These are phyloP conservation scores for Vaucheria bursata DNA, from an alignment of 352 stramenopile species.

Conservation along the genomic window DNA sequence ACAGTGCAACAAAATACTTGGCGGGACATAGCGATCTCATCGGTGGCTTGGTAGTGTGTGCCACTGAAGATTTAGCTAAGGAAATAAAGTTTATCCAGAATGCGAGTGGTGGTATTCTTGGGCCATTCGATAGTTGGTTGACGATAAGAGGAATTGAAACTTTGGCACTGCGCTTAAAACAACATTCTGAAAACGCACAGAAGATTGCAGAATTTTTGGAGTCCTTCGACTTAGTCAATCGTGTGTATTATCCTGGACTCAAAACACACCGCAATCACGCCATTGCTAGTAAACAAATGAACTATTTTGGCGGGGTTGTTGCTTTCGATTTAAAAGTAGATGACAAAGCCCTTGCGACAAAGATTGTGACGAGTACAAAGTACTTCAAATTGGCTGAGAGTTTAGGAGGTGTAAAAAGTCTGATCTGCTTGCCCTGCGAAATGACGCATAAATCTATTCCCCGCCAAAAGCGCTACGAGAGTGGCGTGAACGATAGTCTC, in stretches of 20 bases:
- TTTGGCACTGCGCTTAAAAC: conserved; percentile 63
- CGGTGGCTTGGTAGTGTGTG: conserved; percentile 74
- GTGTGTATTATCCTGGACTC: conserved; percentile 82
- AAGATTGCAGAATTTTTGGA: conserved; percentile 75
- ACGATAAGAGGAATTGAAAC: conserved; percentile 68
- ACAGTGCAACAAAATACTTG: conserved; percentile 93
- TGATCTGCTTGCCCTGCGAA: conserved; percentile 58
- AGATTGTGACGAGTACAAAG: conserved; percentile 55
- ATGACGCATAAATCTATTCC: conserved; percentile 92
- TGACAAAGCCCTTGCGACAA: conserved; percentile 50
- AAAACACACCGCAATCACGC: conserved; percentile 62
- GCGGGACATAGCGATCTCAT: conserved; percentile 90
- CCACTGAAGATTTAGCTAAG: conserved; percentile 47
- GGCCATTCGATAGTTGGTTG: conserved; percentile 66
- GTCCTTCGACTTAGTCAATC: conserved; percentile 65
- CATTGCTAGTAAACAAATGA: conserved; percentile 59
- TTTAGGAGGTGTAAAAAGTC: conserved; percentile 59
- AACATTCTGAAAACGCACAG: conserved; percentile 66
- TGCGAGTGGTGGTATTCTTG: conserved; percentile 56
- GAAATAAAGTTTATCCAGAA: conserved; percentile 56
- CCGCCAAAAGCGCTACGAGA: conserved; percentile 72
- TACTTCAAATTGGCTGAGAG: conserved; percentile 61
- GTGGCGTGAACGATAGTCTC: conserved; percentile 81
- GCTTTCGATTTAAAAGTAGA: conserved; percentile 62
- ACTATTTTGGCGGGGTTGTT: conserved; percentile 60